Conservation (phyloP, 495 filamentous ascomycete species). For the Podospora didyma region DNA sequence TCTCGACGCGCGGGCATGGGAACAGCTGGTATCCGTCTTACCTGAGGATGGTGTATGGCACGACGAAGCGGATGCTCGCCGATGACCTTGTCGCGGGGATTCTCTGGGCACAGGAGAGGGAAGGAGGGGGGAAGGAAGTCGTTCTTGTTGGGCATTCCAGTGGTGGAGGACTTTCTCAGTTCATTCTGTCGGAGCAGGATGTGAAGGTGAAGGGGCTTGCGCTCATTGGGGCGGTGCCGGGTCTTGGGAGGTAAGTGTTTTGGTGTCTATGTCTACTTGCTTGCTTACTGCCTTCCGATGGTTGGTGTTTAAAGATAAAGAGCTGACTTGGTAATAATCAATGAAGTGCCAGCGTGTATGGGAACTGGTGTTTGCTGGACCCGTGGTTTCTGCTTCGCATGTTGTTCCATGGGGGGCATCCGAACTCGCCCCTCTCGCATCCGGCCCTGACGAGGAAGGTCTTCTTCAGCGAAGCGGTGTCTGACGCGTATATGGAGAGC, state of each 20-base stretch:
- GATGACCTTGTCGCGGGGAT: slow-evolving; percentile 39
- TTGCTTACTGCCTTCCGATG: too few relatives aligned
- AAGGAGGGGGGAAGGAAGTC: slow-evolving; percentile 27
- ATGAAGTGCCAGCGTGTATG: slow-evolving; percentile 33
- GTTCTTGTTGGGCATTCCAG: slow-evolving; percentile 46
- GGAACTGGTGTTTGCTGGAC: slow-evolving; percentile 41
- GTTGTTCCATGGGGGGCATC: slow-evolving; percentile 40
- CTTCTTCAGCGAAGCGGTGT: slow-evolving; percentile 38
- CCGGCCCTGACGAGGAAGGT: slow-evolving; percentile 34
- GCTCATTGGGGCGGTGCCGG: slow-evolving; percentile 37
- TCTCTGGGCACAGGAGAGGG: slow-evolving; percentile 25
- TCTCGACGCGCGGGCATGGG: slow-evolving; percentile 49
- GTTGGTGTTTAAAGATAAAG: neutral
- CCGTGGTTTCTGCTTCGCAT: slow-evolving; percentile 40
- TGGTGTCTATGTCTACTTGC: neutral
- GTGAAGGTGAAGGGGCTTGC: slow-evolving; percentile 36
- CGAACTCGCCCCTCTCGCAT: slow-evolving; percentile 45
- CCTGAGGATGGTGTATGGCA: slow-evolving; percentile 32
- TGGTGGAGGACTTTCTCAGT: slow-evolving; percentile 44
- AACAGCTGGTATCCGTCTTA: slow-evolving; percentile 42
- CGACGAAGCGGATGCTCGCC: slow-evolving; percentile 35
- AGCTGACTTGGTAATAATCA: slow-evolving; percentile 1
- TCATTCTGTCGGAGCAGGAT: slow-evolving; percentile 34
- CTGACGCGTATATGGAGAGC: slow-evolving; percentile 21
- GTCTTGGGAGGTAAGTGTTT: slow-evolving; percentile 41